Evolutionary conservation across 2,329 filamentous ascomycete genomes (phyloP).

Genomic region (Teratosphaeria gauchensis): DNA sequence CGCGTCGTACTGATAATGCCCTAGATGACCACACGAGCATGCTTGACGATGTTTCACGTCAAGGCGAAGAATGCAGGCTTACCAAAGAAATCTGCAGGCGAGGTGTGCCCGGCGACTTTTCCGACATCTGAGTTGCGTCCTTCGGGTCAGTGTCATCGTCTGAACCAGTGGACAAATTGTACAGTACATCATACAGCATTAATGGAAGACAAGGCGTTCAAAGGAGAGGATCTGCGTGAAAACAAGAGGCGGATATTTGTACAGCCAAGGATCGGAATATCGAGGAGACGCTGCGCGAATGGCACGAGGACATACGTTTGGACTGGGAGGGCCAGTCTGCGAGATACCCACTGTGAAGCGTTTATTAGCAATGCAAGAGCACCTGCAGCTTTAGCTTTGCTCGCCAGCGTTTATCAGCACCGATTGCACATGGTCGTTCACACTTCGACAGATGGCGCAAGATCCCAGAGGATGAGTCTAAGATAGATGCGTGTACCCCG

Average conservation of each 20-base stretch:
- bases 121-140: constrained; percentile 9
- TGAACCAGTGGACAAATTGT: not conserved
- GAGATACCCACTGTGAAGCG: not conserved
- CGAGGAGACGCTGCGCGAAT: not conserved
- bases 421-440: not conserved
- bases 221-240: not conserved
- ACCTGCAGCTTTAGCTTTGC: not conserved
- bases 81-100: constrained; percentile 6
- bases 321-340: not conserved
- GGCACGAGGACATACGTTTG: not conserved
- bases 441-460: not conserved
- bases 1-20: not conserved
- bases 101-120: constrained; percentile 9
- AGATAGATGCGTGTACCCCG: not conserved
- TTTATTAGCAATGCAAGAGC: not conserved
- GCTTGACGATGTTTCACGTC: constrained; percentile 1
- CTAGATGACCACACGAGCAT: constrained; percentile 1
- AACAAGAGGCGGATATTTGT: not conserved
- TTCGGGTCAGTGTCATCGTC: not conserved
- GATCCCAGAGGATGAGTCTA: not conserved
- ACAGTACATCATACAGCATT: constrained; percentile 1
- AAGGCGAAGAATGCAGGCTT: constrained; percentile 8
- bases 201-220: not conserved
- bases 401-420: not conserved
- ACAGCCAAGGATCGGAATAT: not conserved